Evolutionary conservation across 352 stramenopile species (phyloP), one percentile per base, ranked within the genome.

Genomic region (Pythium brachiatum): DNA sequence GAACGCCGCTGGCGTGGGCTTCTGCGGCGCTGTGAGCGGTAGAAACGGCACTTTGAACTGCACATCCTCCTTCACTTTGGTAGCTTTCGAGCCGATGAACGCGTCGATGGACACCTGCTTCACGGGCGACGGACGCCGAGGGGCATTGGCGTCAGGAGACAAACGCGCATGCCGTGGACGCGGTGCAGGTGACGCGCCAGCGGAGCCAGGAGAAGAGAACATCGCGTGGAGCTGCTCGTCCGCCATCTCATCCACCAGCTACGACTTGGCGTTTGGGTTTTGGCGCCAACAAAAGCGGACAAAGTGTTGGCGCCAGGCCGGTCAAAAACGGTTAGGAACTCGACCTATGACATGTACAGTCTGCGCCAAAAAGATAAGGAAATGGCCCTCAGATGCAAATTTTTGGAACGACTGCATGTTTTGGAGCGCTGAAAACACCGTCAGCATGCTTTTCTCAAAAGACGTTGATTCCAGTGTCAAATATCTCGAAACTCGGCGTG

Each of bases 41-140:
- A 96, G 70, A 54, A 92, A 94, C 29, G 87, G 87, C 36, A 96
- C 84, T 69, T 92, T 88, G 57, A 94, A 86, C 55, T 88, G 69
- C 65, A 89, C 68, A 57, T 94, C 72, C 55, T 88, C 73, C n/a
- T 73, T 47, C 20, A 89, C 70, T 34, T 61, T 68, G 43, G 41
- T 54, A 5, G 60, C 52, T 23, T 58, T 57, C 11, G 72, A 71
- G 27, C 73, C 63, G 32, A 90, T 75, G 59, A 88, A 90, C 16
- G 75, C 38, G 26, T 77, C 76, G 53, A 90, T 90, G 32, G 74
- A 78, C 38, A 74, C 70, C 61, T 90, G 81, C 38, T 70, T 70
- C 21, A 70, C 63, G 18, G 63, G 63, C 23, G 63, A 64, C 18
- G 36, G 26, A 31, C 53, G 61, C 1, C 52, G 60, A 20, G 53